Conservation (phyloP, 441 rosid genomes). For the Populus hybrid region DNA sequence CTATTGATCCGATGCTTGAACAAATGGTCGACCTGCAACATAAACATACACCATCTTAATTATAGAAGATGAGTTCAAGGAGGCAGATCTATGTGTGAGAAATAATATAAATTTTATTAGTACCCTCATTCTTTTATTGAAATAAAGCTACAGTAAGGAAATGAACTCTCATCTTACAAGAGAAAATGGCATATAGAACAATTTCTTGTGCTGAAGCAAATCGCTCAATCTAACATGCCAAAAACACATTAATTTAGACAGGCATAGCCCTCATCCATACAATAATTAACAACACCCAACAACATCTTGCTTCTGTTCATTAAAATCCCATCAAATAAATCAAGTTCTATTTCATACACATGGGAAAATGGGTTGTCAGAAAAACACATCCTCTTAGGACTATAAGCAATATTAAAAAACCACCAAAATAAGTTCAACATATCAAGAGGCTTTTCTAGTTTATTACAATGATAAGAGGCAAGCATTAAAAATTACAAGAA, state of each 20-base stretch:
- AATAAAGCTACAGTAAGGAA: background rate
- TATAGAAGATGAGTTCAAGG: background rate
- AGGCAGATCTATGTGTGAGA: background rate
- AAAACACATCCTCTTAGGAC: background rate
- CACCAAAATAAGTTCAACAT: background rate
- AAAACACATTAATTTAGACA: background rate
- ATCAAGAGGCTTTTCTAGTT: background rate
- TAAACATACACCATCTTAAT: conserved; percentile 8
- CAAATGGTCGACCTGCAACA: conserved; percentile 89
- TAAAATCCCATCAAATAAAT: background rate
- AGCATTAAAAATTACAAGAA: background rate
- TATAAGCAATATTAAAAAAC: background rate
- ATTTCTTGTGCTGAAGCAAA: background rate
- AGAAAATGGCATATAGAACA: background rate
- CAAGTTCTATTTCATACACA: background rate
- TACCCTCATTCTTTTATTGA: background rate
- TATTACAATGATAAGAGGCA: background rate
- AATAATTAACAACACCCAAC: background rate
- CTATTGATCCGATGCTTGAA: conserved; percentile 95
- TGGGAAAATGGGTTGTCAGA: background rate
- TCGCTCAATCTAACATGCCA: background rate
- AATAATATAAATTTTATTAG: background rate
- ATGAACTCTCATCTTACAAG: background rate
- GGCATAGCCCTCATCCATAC: background rate
- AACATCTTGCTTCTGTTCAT: background rate